These are phyloP conservation scores for Claviceps maximensis DNA, from an alignment of 2,329 filamentous ascomycete genomes.

Conservation along the genomic window DNA sequence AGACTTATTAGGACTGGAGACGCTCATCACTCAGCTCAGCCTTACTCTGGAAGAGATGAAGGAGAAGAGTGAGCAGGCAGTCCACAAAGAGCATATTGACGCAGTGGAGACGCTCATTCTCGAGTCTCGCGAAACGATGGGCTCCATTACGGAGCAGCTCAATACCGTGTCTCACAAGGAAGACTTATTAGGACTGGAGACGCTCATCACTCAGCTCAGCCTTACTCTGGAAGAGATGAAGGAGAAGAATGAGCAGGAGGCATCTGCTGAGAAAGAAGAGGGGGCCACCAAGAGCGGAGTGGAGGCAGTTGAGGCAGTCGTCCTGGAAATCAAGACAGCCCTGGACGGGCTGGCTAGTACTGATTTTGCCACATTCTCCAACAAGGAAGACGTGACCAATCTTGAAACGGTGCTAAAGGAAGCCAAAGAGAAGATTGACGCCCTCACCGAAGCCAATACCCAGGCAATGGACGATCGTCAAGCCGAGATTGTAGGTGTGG, in stretches of 20 bases:
- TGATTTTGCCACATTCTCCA: slow-evolving; percentile 56
- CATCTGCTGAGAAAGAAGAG: slow-evolving; percentile 38
- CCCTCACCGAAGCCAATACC: slow-evolving; percentile 58
- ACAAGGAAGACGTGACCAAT: slow-evolving; percentile 56
- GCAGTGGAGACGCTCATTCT: slow-evolving; percentile 52
- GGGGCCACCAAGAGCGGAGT: slow-evolving; percentile 70
- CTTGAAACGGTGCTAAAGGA: slow-evolving; percentile 58
- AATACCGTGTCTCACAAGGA: slow-evolving; percentile 63
- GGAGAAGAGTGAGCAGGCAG: slow-evolving; percentile 40
- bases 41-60: slow-evolving; percentile 63
- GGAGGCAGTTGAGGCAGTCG: slow-evolving; percentile 65
- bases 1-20: slow-evolving; percentile 64
- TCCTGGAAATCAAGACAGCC: slow-evolving; percentile 71
- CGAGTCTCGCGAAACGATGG: slow-evolving; percentile 62
- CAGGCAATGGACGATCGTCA: slow-evolving; percentile 77
- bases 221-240: slow-evolving; percentile 63
- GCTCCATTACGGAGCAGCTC: slow-evolving; percentile 51
- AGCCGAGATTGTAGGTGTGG: slow-evolving; percentile 65
- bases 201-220: slow-evolving; percentile 66
- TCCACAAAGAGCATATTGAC: slow-evolving; percentile 53
- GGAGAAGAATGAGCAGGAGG: slow-evolving; percentile 35
- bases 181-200: slow-evolving; percentile 66
- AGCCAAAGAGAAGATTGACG: slow-evolving; percentile 53
- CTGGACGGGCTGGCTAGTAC: slow-evolving; percentile 61
- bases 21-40: slow-evolving; percentile 66